Evolutionary conservation across 2,329 filamentous ascomycete genomes (phyloP).

Genomic region (Neocucurbitaria cava): DNA sequence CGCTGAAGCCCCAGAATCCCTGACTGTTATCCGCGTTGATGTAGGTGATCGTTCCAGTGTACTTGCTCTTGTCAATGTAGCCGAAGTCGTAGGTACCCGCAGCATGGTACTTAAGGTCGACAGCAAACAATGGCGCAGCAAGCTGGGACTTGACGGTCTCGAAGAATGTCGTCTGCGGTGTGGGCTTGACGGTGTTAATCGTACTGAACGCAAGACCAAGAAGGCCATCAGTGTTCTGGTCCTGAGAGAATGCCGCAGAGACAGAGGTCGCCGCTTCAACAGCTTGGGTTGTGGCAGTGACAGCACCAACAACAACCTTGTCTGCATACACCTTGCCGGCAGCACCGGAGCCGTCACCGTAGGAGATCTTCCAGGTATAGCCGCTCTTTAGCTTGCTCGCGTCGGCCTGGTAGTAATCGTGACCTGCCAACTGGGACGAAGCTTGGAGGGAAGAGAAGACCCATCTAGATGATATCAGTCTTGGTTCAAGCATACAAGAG

Average conservation of each 20-base stretch:
- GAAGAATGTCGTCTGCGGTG: constrained; percentile 64
- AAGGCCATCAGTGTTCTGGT: constrained; percentile 64
- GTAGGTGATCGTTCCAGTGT: constrained; percentile 65
- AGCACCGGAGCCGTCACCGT: constrained; percentile 71
- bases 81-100: constrained; percentile 63
- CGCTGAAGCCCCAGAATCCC: constrained; percentile 69
- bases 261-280: constrained; percentile 70
- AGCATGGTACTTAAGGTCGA: constrained; percentile 60
- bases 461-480: constrained; percentile 59
- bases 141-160: constrained; percentile 63
- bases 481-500: background rate
- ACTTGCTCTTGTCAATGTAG: constrained; percentile 65
- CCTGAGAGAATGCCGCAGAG: constrained; percentile 60
- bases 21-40: constrained; percentile 62
- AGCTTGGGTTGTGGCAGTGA: constrained; percentile 66
- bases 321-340: constrained; percentile 71
- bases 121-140: constrained; percentile 63
- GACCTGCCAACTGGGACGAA: constrained; percentile 58
- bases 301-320: constrained; percentile 66
- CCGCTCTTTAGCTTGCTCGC: constrained; percentile 56
- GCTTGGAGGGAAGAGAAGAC: constrained; percentile 69
- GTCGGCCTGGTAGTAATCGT: constrained; percentile 64
- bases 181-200: constrained; percentile 64
- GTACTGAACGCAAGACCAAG: constrained; percentile 66
- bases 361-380: constrained; percentile 66